Percentiles rank a stretch among this genome's conserved stretches.
These are phyloP conservation scores for Pleurotus djamor DNA, from an alignment of 768 basidiomycete genomes.

Conservation along the genomic window DNA sequence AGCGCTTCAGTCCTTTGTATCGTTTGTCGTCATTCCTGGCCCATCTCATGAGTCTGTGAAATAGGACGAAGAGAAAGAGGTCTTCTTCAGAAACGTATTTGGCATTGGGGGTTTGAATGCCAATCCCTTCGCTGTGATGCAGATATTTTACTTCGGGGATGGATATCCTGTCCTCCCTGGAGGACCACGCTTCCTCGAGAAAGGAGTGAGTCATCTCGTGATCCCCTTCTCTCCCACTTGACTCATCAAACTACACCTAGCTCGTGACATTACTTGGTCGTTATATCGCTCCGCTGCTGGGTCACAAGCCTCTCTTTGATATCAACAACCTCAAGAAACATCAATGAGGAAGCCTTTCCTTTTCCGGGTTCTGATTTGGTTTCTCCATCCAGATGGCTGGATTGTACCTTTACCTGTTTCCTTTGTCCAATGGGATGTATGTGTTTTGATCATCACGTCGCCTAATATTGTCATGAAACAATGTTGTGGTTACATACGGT, in stretches of 20 bases:
- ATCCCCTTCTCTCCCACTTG: neutral
- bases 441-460: no score
- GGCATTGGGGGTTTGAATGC: neutral
- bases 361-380: neutral
- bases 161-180: constrained; percentile 1
- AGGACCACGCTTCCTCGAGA: constrained; percentile 1
- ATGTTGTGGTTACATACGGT: no score
- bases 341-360: neutral
- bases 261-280: neutral
- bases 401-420: neutral
- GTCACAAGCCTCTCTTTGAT: neutral
- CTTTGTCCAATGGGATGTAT: neutral
- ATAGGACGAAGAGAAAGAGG: constrained; percentile 3
- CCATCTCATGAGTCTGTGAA: neutral
- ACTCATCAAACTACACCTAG: neutral
- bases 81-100: constrained; percentile 3
- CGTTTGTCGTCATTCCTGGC: neutral
- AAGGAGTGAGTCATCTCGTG: neutral
- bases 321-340: neutral
- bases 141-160: constrained; percentile 4
- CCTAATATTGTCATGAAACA: no score
- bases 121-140: constrained; percentile 5
- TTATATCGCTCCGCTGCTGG: constrained; percentile 4
- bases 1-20: neutral
- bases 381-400: neutral